phyloP scores from a whole-genome alignment of 2,329 filamentous ascomycete genomes.

The Penicillium glabrum region DNA sequence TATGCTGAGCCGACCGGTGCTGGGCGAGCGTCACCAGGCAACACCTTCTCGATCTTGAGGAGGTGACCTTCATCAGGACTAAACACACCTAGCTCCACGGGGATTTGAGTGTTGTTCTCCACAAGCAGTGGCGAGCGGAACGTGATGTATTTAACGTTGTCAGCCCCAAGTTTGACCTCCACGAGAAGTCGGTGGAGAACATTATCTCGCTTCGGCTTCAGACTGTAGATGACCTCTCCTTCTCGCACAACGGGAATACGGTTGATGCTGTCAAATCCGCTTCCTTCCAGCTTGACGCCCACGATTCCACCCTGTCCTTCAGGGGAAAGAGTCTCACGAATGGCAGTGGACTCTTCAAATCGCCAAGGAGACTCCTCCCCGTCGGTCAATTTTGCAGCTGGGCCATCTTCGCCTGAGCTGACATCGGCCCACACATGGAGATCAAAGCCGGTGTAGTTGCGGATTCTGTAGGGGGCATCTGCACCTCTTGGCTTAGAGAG shows the following conservation, averaged over 20 bases:
- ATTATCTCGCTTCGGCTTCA: slow-evolving; percentile 82
- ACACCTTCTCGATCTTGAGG: slow-evolving; percentile 96
- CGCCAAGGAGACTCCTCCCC: slow-evolving; percentile 93
- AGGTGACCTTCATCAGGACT: slow-evolving; percentile 84
- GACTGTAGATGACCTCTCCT: slow-evolving; percentile 84
- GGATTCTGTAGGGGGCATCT: slow-evolving; percentile 89
- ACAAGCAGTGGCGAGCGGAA: slow-evolving; percentile 87
- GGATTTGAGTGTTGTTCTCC: slow-evolving; percentile 96
- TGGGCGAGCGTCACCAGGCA: slow-evolving; percentile 84
- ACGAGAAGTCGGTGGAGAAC: slow-evolving; percentile 87
- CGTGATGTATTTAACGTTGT: slow-evolving; percentile 98
- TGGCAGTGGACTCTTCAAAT: slow-evolving; percentile 95
- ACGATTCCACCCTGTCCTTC: slow-evolving; percentile 80
- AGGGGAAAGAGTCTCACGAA: slow-evolving; percentile 86
- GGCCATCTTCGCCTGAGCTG: slow-evolving; percentile 63
- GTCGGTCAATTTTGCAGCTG: slow-evolving; percentile 76
- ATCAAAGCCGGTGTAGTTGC: slow-evolving; percentile 94
- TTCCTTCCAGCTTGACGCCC: slow-evolving; percentile 81
- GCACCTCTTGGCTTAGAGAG: slow-evolving; percentile 87
- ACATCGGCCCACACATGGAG: slow-evolving; percentile 79
- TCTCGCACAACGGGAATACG: slow-evolving; percentile 91
- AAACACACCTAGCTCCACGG: slow-evolving; percentile 88
- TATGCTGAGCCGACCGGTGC: slow-evolving; percentile 90
- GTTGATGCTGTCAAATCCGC: slow-evolving; percentile 86
- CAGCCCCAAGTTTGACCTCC: slow-evolving; percentile 83